phyloP scores from a whole-genome alignment of 306 rosid species.

The Myrica gale region DNA sequence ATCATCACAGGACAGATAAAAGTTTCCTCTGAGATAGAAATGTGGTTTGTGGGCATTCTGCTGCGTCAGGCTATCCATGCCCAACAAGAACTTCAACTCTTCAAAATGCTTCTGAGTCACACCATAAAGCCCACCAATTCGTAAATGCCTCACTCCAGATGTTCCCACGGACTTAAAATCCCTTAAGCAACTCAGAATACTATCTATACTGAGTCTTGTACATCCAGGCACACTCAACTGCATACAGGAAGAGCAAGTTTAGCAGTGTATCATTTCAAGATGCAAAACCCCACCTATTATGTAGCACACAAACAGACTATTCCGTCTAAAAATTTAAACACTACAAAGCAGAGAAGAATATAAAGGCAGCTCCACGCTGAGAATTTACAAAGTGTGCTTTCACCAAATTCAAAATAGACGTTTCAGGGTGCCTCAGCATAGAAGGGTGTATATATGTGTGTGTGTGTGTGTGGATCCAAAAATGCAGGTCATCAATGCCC shows the following conservation, averaged over 20 bases:
- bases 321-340: not conserved
- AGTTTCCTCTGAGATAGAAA: slow-evolving; percentile 55
- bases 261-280: slow-evolving; percentile 12
- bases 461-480: no score
- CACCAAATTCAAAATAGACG: no score
- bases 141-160: slow-evolving; percentile 65
- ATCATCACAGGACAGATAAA: slow-evolving; percentile 70
- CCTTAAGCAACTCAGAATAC: slow-evolving; percentile 61
- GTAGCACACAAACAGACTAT: not conserved
- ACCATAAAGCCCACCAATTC: slow-evolving; percentile 85
- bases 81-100: slow-evolving; percentile 65
- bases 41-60: slow-evolving; percentile 59
- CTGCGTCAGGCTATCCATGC: slow-evolving; percentile 44
- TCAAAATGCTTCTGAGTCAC: slow-evolving; percentile 65
- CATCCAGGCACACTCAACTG: slow-evolving; percentile 93
- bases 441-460: no score
- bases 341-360: no score
- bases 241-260: slow-evolving; percentile 27
- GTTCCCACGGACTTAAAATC: slow-evolving; percentile 52
- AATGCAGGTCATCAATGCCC: no score
- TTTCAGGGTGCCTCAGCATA: no score
- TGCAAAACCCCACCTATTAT: not conserved
- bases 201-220: slow-evolving; percentile 78
- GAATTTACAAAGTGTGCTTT: no score
- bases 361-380: no score